These are phyloP conservation scores for Naematelia aurantialba DNA, from an alignment of 768 basidiomycete genomes.

Conservation along the genomic window DNA sequence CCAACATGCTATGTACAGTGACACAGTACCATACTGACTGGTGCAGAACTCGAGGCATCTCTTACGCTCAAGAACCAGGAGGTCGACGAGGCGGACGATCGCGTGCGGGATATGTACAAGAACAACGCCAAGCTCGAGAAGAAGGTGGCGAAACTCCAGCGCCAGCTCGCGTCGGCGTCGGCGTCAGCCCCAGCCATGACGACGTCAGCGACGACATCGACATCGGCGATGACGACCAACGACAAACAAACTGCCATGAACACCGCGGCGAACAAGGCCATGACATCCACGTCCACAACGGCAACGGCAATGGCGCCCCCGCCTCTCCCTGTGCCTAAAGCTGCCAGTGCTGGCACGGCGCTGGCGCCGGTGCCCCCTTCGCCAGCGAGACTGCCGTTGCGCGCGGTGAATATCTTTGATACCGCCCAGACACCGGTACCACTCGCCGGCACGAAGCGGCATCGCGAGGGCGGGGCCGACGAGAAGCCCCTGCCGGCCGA, in stretches of 20 bases:
- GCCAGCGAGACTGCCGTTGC: slow-evolving; percentile 2
- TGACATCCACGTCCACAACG: slow-evolving; percentile 1
- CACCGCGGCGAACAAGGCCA: slow-evolving; percentile 14
- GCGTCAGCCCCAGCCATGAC: too few species aligned
- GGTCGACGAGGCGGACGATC: slow-evolving; percentile 43
- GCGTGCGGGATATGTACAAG: slow-evolving; percentile 33
- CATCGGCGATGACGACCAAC: slow-evolving; percentile 7
- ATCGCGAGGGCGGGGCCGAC: slow-evolving; percentile 7
- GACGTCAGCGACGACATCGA: too few species aligned
- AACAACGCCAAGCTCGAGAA: slow-evolving; percentile 42
- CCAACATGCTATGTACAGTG: too few species aligned
- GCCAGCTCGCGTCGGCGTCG: slow-evolving; percentile 24
- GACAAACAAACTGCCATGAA: slow-evolving; percentile 28
- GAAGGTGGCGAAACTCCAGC: slow-evolving; percentile 35
- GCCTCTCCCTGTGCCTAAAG: slow-evolving; percentile 3
- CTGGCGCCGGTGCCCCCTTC: not conserved
- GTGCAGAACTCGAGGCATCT: slow-evolving; percentile 33
- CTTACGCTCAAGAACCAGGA: slow-evolving; percentile 34
- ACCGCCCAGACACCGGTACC: slow-evolving; percentile 8
- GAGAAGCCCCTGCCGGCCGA: slow-evolving; percentile 11
- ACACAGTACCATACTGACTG: too few species aligned
- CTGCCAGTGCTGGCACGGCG: not conserved
- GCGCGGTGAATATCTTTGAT: slow-evolving; percentile 15
- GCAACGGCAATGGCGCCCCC: slow-evolving; percentile 4
- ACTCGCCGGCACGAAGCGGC: slow-evolving; percentile 5